Percentiles rank a stretch among this genome's conserved stretches.
These are phyloP conservation scores for Tylopilus rubrobrunneus DNA, from an alignment of 768 basidiomycete genomes.

Conservation along the genomic window DNA sequence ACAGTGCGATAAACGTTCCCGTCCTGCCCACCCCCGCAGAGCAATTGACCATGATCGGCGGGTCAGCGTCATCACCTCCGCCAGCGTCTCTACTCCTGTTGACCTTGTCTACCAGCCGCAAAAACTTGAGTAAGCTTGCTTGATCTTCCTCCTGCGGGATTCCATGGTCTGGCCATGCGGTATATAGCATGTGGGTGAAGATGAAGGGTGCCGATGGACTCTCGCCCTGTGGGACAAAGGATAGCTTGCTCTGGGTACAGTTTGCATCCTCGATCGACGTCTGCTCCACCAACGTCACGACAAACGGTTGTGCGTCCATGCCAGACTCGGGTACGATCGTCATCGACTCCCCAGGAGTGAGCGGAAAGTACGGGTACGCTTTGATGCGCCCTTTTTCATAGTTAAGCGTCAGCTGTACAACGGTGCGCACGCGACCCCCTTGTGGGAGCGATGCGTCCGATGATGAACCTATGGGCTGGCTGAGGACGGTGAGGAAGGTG, in stretches of 20 bases:
- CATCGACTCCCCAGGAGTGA: constrained; percentile 48
- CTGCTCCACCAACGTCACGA: constrained; percentile 53
- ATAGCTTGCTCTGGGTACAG: constrained; percentile 60
- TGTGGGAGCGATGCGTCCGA: constrained; percentile 19
- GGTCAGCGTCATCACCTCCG: constrained; percentile 46
- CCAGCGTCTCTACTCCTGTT: constrained; percentile 45
- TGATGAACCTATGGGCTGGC: constrained; percentile 43
- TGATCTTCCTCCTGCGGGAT: constrained; percentile 64
- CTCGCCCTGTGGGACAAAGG: constrained; percentile 39
- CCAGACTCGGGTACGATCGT: constrained; percentile 46
- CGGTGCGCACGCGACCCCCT: constrained; percentile 56
- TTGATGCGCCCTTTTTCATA: constrained; percentile 69
- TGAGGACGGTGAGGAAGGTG: constrained; percentile 69
- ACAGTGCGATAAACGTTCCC: constrained; percentile 79
- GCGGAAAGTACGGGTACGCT: constrained; percentile 76
- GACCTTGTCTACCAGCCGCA: constrained; percentile 56
- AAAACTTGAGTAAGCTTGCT: constrained; percentile 56
- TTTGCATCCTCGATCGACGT: constrained; percentile 50
- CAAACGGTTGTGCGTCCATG: constrained; percentile 39
- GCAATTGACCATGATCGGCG: constrained; percentile 80
- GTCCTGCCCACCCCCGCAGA: constrained; percentile 88
- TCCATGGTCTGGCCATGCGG: constrained; percentile 83
- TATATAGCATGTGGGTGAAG: constrained; percentile 71
- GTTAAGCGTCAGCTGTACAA: constrained; percentile 78
- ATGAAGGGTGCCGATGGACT: constrained; percentile 35